phyloP scores from a whole-genome alignment of 2,329 filamentous ascomycete species.

The Akanthomyces lecanii region DNA sequence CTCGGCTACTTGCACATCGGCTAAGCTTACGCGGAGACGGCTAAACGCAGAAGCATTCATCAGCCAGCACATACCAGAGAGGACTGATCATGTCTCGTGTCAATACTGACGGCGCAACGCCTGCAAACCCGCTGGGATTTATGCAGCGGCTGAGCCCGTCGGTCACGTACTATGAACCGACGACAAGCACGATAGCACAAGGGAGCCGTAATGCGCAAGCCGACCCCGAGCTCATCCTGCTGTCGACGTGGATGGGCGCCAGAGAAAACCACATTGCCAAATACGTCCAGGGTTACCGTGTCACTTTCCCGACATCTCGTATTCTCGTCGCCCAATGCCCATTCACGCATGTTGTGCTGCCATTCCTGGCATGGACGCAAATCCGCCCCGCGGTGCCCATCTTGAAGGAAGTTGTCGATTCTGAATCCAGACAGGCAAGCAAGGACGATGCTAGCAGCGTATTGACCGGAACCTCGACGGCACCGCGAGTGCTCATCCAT shows the following conservation, averaged over 20 bases:
- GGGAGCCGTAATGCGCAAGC: background rate
- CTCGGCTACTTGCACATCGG: background rate
- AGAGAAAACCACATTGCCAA: constrained; percentile 48
- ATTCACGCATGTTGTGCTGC: constrained; percentile 33
- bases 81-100: background rate
- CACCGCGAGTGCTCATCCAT: constrained; percentile 39
- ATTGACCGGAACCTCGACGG: background rate
- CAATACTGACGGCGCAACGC: background rate
- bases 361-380: constrained; percentile 28
- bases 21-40: background rate
- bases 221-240: constrained; percentile 43
- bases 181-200: background rate
- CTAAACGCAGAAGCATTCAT: background rate
- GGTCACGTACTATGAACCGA: constrained; percentile 33
- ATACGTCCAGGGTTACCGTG: constrained; percentile 44
- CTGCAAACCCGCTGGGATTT: constrained; percentile 1
- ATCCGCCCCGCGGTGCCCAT: constrained; percentile 38
- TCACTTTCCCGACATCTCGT: constrained; percentile 39
- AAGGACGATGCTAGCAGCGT: constrained; percentile 18
- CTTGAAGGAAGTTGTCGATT: constrained; percentile 31
- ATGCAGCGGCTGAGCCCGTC: constrained; percentile 30
- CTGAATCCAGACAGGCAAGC: constrained; percentile 11
- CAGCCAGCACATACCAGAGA: background rate
- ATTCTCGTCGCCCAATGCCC: constrained; percentile 46
- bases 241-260: constrained; percentile 50